phyloP scores from a whole-genome alignment of 129 eudicot species.

The Glebionis coronaria region DNA sequence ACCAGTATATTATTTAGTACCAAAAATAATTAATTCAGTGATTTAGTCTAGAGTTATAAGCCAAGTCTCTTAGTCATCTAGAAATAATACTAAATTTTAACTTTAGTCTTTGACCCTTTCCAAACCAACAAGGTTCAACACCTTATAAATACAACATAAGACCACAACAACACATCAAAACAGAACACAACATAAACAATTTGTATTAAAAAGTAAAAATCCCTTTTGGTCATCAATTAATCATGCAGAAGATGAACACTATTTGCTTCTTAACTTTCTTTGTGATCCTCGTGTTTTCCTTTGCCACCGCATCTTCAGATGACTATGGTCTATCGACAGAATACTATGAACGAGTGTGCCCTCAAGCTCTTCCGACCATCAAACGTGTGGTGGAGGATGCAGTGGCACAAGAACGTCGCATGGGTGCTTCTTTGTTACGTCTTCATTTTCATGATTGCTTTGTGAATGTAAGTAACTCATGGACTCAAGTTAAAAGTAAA shows the following conservation, averaged over 20 bases:
- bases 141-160: constrained; percentile 16
- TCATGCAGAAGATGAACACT: constrained; percentile 4
- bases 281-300: background rate
- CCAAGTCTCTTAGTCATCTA: too few species aligned
- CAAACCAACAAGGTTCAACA: too few species aligned
- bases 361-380: background rate
- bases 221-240: background rate
- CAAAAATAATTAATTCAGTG: too few species aligned
- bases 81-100: too few species aligned
- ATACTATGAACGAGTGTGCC: constrained; percentile 18
- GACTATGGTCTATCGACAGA: background rate
- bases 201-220: background rate
- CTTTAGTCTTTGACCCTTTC: too few species aligned
- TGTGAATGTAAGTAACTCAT: background rate
- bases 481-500: background rate
- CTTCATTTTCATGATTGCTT: constrained; percentile 37
- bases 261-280: background rate
- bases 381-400: constrained; percentile 25
- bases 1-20: too few species aligned
- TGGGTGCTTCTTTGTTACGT: constrained; percentile 10
- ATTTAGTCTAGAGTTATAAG: too few species aligned
- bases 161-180: background rate
- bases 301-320: background rate
- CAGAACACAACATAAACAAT: background rate
- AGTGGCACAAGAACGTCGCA: constrained; percentile 9